Conservation (phyloP, 1,284 basidiomycete genomes). For the Ganoderma boninense region DNA sequence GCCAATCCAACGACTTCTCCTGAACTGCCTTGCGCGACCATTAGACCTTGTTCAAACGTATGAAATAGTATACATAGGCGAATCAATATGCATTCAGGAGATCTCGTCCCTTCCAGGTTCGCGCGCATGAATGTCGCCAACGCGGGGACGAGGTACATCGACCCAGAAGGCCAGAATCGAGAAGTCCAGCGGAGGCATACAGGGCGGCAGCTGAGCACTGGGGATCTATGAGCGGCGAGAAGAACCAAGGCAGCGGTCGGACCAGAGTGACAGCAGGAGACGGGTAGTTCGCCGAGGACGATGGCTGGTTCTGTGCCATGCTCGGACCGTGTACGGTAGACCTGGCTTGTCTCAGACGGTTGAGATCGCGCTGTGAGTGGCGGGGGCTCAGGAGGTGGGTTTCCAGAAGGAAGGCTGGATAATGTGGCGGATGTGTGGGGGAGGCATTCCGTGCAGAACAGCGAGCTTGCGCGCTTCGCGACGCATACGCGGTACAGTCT, state of each 20-base stretch:
- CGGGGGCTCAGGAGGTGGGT: neutral
- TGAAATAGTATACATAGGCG: constrained; percentile 66
- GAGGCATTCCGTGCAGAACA: constrained; percentile 1
- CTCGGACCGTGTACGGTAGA: neutral
- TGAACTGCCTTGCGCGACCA: too few species aligned
- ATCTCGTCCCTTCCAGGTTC: constrained; percentile 82
- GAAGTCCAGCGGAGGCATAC: constrained; percentile 80
- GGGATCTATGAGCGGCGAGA: constrained; percentile 73
- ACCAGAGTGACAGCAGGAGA: constrained; percentile 60
- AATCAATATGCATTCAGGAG: constrained; percentile 79
- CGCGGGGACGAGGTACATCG: constrained; percentile 77
- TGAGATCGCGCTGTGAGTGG: neutral
- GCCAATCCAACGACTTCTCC: too few species aligned
- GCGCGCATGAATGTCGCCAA: constrained; percentile 81
- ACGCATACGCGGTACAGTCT: neutral
- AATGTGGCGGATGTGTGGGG: neutral
- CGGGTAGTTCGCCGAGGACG: constrained; percentile 62
- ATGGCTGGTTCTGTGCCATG: constrained; percentile 34
- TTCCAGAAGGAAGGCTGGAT: neutral
- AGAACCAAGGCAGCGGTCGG: constrained; percentile 79
- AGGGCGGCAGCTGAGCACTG: constrained; percentile 74
- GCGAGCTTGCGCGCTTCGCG: neutral
- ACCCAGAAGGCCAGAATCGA: constrained; percentile 80
- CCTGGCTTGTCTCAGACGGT: neutral
- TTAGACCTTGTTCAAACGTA: too few species aligned